Percentiles rank a stretch among this genome's conserved stretches.
phyloP scores from a whole-genome alignment of 2,329 filamentous ascomycete genomes.

The Aspergillus fumigatiaffinis region DNA sequence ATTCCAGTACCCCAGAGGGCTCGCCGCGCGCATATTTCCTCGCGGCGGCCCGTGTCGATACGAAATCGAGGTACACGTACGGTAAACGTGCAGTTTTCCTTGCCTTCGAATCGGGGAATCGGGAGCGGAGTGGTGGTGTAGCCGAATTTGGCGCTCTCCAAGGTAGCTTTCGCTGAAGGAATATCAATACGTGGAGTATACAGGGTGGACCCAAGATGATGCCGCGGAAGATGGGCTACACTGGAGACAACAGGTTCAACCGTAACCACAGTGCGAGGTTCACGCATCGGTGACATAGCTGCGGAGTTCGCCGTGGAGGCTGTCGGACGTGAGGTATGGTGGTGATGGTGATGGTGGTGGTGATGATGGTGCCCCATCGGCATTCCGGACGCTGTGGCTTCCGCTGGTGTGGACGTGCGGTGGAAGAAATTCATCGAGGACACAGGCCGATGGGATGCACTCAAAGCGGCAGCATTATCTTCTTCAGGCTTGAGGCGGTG shows the following conservation, averaged over 20 bases:
- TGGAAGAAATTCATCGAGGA: constrained; percentile 26
- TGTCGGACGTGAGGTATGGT: constrained; percentile 26
- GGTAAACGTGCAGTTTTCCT: constrained; percentile 86
- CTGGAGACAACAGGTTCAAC: constrained; percentile 69
- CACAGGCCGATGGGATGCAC: constrained; percentile 21
- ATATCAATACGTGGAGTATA: constrained; percentile 66
- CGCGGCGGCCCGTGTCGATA: constrained; percentile 64
- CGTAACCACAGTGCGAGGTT: constrained; percentile 62
- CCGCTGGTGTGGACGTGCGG: constrained; percentile 27
- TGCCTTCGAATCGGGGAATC: constrained; percentile 70
- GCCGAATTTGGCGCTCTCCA: constrained; percentile 53
- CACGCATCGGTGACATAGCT: constrained; percentile 44
- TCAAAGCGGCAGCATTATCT: constrained; percentile 29
- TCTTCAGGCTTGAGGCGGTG: constrained; percentile 54
- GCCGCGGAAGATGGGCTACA: constrained; percentile 65
- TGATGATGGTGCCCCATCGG: constrained; percentile 36
- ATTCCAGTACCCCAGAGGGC: constrained; percentile 91
- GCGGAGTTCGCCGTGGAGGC: constrained; percentile 16
- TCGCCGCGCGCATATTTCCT: constrained; percentile 76
- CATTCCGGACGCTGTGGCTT: constrained; percentile 14
- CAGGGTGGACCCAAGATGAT: constrained; percentile 78
- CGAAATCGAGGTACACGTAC: constrained; percentile 81
- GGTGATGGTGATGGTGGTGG: constrained; percentile 30
- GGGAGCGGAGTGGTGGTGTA: constrained; percentile 63
- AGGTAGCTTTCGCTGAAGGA: constrained; percentile 37